These are phyloP conservation scores for Dysphania ambrosioides DNA, from an alignment of 148 eudicot genomes.

Conservation along the genomic window DNA sequence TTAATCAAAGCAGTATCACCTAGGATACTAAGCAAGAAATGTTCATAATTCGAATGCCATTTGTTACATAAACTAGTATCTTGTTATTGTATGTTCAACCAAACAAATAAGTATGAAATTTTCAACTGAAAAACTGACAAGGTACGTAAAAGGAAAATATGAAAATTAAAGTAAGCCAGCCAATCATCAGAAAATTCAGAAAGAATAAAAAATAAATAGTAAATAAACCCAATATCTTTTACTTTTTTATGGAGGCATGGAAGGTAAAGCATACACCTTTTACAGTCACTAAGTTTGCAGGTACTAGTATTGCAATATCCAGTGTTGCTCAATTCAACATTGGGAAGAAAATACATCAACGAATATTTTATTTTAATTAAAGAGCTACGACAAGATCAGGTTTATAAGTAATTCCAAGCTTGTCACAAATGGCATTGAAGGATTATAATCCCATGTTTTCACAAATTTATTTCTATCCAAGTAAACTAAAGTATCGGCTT, in stretches of 20 bases:
- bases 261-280: no score
- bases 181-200: no score
- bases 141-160: no score
- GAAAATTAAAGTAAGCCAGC: no score
- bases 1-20: no score
- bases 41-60: neutral
- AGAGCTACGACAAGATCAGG: neutral
- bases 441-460: neutral
- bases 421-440: neutral
- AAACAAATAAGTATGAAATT: neutral
- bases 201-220: no score
- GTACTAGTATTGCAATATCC: no score
- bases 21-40: neutral
- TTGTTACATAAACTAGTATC: neutral
- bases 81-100: neutral
- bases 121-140: neutral
- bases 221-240: no score
- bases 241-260: no score
- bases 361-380: neutral
- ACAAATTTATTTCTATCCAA: neutral
- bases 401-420: neutral
- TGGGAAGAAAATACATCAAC: neutral
- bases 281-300: neutral
- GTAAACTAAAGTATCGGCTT: neutral
- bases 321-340: neutral